Evolutionary conservation across 2,329 filamentous ascomycete genomes (phyloP), one percentile per base, ranked within the genome.

Genomic region (Incumbomyces lentus): DNA sequence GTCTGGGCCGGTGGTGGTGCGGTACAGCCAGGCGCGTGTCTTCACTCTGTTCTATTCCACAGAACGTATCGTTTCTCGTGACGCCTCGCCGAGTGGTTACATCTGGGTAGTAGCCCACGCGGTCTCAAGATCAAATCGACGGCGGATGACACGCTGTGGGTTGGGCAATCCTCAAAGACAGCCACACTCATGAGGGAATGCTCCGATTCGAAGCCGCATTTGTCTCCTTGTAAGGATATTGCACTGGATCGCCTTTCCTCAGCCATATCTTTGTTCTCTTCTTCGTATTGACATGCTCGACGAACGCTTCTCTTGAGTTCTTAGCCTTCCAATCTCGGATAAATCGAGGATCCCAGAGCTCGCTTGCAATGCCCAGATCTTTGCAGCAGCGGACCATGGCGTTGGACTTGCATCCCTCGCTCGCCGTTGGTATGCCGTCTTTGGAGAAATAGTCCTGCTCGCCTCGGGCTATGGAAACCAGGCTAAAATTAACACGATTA

Each of bases 321-420:
- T 81, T 69, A 58, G 79, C 79, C 72, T 84, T 84, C 69, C 87
- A 98, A 57, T 76, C 78, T 58, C 85, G 79, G 55, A 96, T 87
- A 69, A 84, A 98, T 46, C 85, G 73, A 31, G 92, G 92, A 68
- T 98, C 92, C 92, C 92, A 98, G 16, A 98, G 76, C 68, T 98
- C 92, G 54, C 84, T 89, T 1, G 87, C 92, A 54, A 98, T 84
- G 31, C 92, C 92, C 29, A 98, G 70, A 65, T 98, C 92, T 71
- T 98, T 98, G 73, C 92, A 96, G 75, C 90, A 96, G 49, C 92
- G 85, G 81, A 96, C 93, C 55, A 98, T 74, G 11, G 92, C 92
- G 63, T 98, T 98, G 52, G 88, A 95, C 68, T 95, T 95, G 75
- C 88, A 94, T 44, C 92, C 92, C 68, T 98, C 92, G 50, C 89